Conservation (phyloP, 2,329 filamentous ascomycete species). For the Hymenotorrendiella dingleyae region DNA sequence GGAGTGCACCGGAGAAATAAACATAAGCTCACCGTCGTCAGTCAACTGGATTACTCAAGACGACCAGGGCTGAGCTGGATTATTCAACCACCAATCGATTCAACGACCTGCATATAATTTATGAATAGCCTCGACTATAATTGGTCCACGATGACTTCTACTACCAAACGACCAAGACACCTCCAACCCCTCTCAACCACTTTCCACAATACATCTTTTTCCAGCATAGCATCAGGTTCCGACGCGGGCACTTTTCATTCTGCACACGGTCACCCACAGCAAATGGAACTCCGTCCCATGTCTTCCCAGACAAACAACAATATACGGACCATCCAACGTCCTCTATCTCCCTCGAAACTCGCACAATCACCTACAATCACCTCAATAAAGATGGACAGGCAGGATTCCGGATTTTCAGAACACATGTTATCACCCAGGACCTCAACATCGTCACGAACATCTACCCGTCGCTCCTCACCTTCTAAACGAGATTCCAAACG, state of each 20-base stretch:
- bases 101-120: background rate
- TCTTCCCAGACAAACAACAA: background rate
- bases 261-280: conserved; percentile 18
- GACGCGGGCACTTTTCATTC: conserved; percentile 28
- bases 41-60: no score
- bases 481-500: conserved; percentile 14
- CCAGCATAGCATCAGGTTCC: conserved; percentile 24
- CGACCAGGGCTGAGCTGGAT: background rate
- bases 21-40: no score
- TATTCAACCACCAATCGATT: no score
- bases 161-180: conserved; percentile 11
- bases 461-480: conserved; percentile 4
- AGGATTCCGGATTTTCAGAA: conserved; percentile 28
- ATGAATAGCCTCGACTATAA: conserved; percentile 1
- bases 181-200: conserved; percentile 17
- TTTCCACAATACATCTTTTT: conserved; percentile 23
- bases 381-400: conserved; percentile 22
- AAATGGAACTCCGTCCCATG: conserved; percentile 17
- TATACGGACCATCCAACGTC: conserved; percentile 3
- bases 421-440: conserved; percentile 12
- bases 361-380: conserved; percentile 10
- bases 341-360: conserved; percentile 6
- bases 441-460: conserved; percentile 14
- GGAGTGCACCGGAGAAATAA: background rate
- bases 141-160: conserved; percentile 14